These are phyloP conservation scores for Coprinopsis cinerea DNA, from an alignment of 768 basidiomycete species.

Conservation along the genomic window DNA sequence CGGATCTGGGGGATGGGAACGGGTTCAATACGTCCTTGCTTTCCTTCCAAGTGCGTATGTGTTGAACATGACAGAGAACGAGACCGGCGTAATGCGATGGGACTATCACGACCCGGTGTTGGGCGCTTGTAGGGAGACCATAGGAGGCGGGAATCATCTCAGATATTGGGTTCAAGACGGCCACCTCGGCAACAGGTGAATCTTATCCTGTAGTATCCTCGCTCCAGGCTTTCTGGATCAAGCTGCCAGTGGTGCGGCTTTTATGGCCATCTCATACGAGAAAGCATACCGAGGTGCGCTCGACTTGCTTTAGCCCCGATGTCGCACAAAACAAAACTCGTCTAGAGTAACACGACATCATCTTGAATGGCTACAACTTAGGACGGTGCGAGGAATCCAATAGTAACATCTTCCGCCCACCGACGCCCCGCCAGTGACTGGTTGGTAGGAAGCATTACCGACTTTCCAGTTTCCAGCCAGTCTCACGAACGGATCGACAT, in stretches of 20 bases:
- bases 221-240: constrained; percentile 4
- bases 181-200: constrained; percentile 48
- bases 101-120: constrained; percentile 74
- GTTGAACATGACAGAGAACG: constrained; percentile 50
- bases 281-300: constrained; percentile 49
- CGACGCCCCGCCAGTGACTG: constrained; percentile 50
- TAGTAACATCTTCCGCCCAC: neutral
- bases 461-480: constrained; percentile 39
- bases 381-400: constrained; percentile 45
- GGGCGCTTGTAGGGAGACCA: constrained; percentile 83
- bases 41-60: constrained; percentile 2
- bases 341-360: constrained; percentile 62
- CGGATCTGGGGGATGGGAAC: constrained; percentile 79
- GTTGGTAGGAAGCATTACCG: constrained; percentile 80
- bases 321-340: constrained; percentile 3
- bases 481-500: constrained; percentile 57
- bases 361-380: constrained; percentile 75
- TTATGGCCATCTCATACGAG: constrained; percentile 74
- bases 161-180: constrained; percentile 88
- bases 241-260: constrained; percentile 73
- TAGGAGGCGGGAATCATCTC: constrained; percentile 83
- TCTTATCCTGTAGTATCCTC: constrained; percentile 1
- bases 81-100: constrained; percentile 81
- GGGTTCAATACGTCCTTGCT: constrained; percentile 48
- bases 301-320: neutral